These are phyloP conservation scores for Acacia crassicarpa DNA, from an alignment of 306 rosid genomes.

Conservation along the genomic window DNA sequence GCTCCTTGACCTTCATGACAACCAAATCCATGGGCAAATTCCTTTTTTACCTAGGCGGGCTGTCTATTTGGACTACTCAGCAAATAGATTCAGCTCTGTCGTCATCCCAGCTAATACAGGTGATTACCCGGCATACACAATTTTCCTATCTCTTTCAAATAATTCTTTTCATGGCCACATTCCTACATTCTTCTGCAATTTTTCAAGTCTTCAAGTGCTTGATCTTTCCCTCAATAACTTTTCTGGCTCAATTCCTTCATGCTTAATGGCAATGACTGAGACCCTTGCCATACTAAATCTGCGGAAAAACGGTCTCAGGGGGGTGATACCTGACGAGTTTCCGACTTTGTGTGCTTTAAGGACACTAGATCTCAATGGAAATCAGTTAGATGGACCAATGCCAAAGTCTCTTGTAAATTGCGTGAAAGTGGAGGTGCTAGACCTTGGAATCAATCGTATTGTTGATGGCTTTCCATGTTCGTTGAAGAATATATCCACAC, in stretches of 20 bases:
- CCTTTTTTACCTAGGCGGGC: background rate
- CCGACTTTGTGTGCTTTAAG: slow-evolving; percentile 19
- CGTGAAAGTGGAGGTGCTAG: slow-evolving; percentile 24
- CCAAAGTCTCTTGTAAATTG: slow-evolving; percentile 52
- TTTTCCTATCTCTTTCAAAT: slow-evolving; percentile 40
- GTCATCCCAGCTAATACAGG: slow-evolving; percentile 26
- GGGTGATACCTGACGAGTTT: slow-evolving; percentile 29
- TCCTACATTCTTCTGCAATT: slow-evolving; percentile 44
- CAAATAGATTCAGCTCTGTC: slow-evolving; percentile 34
- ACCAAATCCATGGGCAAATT: slow-evolving; percentile 40
- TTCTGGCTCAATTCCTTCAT: slow-evolving; percentile 39
- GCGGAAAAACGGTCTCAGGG: slow-evolving; percentile 32
- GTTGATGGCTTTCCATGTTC: slow-evolving; percentile 33
- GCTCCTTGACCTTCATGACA: slow-evolving; percentile 49
- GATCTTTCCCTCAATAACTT: slow-evolving; percentile 48
- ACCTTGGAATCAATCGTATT: slow-evolving; percentile 41
- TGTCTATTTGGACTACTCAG: slow-evolving; percentile 43
- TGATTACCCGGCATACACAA: background rate
- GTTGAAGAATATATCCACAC: slow-evolving; percentile 38
- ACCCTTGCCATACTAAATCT: slow-evolving; percentile 40
- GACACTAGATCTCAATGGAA: slow-evolving; percentile 43
- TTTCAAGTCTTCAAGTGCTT: slow-evolving; percentile 39
- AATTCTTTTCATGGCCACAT: slow-evolving; percentile 19
- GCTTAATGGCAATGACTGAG: slow-evolving; percentile 17
- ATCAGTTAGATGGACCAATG: slow-evolving; percentile 32